These are phyloP conservation scores for Botryobasidium botryosum DNA, from an alignment of 768 basidiomycete genomes.

Conservation along the genomic window DNA sequence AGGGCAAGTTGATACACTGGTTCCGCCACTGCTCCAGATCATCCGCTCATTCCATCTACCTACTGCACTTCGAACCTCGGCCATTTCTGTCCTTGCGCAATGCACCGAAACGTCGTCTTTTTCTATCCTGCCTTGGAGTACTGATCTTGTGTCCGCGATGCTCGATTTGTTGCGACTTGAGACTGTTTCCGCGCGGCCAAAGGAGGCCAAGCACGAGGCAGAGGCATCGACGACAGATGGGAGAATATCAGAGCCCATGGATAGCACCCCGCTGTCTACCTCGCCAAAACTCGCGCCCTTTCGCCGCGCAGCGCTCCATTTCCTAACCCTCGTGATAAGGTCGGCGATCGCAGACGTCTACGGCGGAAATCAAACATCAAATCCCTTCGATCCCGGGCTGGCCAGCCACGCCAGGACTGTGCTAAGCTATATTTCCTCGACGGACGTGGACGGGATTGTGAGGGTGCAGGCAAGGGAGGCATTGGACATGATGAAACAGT, in stretches of 20 bases:
- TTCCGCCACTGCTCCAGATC: slow-evolving; percentile 53
- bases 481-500: slow-evolving; percentile 23
- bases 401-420: slow-evolving; percentile 39
- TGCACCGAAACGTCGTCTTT: slow-evolving; percentile 47
- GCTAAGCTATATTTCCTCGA: slow-evolving; percentile 47
- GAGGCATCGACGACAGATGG: no score
- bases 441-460: slow-evolving; percentile 56
- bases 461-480: slow-evolving; percentile 64
- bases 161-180: slow-evolving; percentile 47
- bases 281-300: slow-evolving; percentile 60
- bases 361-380: slow-evolving; percentile 16
- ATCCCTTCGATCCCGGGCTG: slow-evolving; percentile 3
- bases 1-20: slow-evolving; percentile 41
- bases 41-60: slow-evolving; percentile 46
- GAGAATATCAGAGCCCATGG: slow-evolving; percentile 26
- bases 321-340: slow-evolving; percentile 54
- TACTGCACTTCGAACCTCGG: slow-evolving; percentile 51
- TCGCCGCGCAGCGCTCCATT: slow-evolving; percentile 73
- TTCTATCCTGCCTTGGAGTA: slow-evolving; percentile 43
- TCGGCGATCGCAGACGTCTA: slow-evolving; percentile 37
- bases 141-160: slow-evolving; percentile 48
- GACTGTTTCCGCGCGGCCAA: no score
- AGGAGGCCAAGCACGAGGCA: no score
- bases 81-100: slow-evolving; percentile 53
- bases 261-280: slow-evolving; percentile 38